Evolutionary conservation across 495 filamentous ascomycete genomes (phyloP).

Genomic region (Hypoxylon intermedium): DNA sequence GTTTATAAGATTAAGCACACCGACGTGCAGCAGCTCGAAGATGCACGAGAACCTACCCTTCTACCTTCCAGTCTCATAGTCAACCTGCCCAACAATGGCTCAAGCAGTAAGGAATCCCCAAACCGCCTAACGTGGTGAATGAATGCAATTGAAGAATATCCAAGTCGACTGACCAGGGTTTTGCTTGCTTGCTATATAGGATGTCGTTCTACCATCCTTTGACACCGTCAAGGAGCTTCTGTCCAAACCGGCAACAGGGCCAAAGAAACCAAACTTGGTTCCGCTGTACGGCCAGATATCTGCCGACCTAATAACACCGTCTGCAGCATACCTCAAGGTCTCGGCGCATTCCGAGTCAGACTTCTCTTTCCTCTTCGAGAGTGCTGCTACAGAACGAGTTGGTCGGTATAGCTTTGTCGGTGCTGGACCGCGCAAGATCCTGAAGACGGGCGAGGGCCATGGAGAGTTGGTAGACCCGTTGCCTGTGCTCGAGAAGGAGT

Average conservation of each 20-base stretch:
- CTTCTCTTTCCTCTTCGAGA: conserved; percentile 90
- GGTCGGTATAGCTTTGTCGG: conserved; percentile 95
- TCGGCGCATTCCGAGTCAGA: conserved; percentile 70
- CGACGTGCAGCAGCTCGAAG: not conserved
- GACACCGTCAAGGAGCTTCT: conserved; percentile 42
- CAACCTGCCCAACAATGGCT: conserved; percentile 39
- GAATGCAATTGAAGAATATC: conserved; percentile 7
- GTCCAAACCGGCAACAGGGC: conserved; percentile 28
- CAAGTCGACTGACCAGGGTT: conserved; percentile 10
- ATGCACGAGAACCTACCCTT: conserved; percentile 4
- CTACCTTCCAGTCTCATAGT: not conserved
- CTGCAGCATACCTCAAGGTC: conserved; percentile 89
- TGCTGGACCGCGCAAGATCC: conserved; percentile 81
- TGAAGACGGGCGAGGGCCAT: conserved; percentile 88
- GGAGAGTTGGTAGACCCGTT: conserved; percentile 83
- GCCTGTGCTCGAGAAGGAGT: conserved; percentile 77
- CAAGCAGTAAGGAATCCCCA: conserved; percentile 42
- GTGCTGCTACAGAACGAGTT: conserved; percentile 89
- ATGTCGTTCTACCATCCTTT: conserved; percentile 43
- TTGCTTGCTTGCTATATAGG: conserved; percentile 33
- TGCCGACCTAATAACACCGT: conserved; percentile 90
- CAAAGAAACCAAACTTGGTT: conserved; percentile 71
- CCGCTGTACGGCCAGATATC: conserved; percentile 86
- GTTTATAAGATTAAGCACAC: conserved; percentile 15
- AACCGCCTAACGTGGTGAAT: no score